phyloP scores from a whole-genome alignment of 352 stramenopile species.

The Pythium rhizo-oryzae region DNA sequence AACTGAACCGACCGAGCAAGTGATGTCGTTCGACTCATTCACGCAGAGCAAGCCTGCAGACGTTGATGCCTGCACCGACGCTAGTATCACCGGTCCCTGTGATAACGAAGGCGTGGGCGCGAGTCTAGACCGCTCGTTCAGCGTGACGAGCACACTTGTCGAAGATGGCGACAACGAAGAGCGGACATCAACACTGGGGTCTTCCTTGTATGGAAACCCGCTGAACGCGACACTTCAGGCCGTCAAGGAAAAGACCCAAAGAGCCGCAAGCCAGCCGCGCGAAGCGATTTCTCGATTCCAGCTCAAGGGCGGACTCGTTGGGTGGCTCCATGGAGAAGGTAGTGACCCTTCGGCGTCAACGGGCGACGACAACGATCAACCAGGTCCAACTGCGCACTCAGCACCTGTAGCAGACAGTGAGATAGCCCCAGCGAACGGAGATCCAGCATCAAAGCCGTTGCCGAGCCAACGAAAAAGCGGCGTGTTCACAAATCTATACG shows the following conservation, averaged over 20 bases:
- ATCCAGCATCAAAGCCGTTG: neutral
- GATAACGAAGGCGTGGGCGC: neutral
- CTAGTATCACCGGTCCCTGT: neutral
- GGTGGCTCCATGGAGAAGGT: constrained; percentile 66
- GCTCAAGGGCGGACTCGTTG: constrained; percentile 62
- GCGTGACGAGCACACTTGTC: constrained; percentile 4
- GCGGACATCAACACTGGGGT: neutral
- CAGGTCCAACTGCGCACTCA: neutral
- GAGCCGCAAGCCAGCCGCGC: constrained; percentile 39
- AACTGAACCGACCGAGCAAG: neutral
- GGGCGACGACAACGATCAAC: neutral
- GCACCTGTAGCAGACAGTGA: neutral
- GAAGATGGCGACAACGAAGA: constrained; percentile 21
- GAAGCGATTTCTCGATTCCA: constrained; percentile 52
- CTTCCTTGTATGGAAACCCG: neutral
- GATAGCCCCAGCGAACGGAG: neutral
- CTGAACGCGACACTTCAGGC: constrained; percentile 18
- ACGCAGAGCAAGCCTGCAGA: neutral
- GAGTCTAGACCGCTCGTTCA: constrained; percentile 5
- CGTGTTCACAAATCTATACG: constrained; percentile 22
- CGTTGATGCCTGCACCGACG: no score
- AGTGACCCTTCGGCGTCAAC: neutral
- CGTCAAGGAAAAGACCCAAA: constrained; percentile 49
- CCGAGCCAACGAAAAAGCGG: constrained; percentile 14
- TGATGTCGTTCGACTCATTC: constrained; percentile 7